Evolutionary conservation across 2,329 filamentous ascomycete genomes (phyloP).

Genomic region (Pseudogymnoascus sp.): DNA sequence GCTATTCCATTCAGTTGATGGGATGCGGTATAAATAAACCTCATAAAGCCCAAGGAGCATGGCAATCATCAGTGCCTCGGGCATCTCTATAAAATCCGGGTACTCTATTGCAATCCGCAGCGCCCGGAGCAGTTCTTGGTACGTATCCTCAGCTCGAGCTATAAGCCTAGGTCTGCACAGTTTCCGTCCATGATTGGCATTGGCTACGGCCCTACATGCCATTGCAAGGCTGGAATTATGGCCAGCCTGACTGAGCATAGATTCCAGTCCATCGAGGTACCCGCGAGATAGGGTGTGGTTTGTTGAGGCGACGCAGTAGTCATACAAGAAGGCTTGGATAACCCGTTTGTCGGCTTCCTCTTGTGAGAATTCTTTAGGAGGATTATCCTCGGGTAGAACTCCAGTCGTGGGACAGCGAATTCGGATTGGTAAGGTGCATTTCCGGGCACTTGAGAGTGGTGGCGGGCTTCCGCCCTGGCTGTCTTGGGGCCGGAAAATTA

Average conservation of each 20-base stretch:
- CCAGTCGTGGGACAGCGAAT: constrained; percentile 16
- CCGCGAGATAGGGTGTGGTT: constrained; percentile 18
- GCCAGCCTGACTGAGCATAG: constrained; percentile 13
- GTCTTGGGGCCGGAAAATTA: constrained; percentile 9
- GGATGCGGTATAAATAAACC: constrained; percentile 12
- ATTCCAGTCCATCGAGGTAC: constrained; percentile 18
- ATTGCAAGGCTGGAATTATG: constrained; percentile 18
- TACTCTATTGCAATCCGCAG: constrained; percentile 15
- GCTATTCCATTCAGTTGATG: neutral
- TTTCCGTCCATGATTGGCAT: constrained; percentile 17
- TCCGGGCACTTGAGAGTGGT: constrained; percentile 15
- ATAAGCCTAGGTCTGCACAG: constrained; percentile 16
- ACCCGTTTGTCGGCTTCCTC: constrained; percentile 15
- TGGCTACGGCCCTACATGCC: constrained; percentile 19
- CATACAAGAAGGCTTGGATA: constrained; percentile 21
- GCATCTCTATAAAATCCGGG: constrained; percentile 1
- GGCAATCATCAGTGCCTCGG: constrained; percentile 16
- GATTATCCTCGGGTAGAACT: constrained; percentile 16
- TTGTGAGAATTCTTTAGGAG: constrained; percentile 15
- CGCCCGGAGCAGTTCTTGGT: constrained; percentile 18
- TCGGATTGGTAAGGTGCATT: constrained; percentile 19
- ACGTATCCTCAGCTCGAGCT: constrained; percentile 12
- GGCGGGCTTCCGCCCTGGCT: neutral
- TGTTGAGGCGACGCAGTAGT: constrained; percentile 18
- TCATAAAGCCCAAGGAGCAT: constrained; percentile 22